Evolutionary conservation across 805 yeast species (phyloP), one percentile per base, ranked within the genome.

Genomic region (Candida ulmi): DNA sequence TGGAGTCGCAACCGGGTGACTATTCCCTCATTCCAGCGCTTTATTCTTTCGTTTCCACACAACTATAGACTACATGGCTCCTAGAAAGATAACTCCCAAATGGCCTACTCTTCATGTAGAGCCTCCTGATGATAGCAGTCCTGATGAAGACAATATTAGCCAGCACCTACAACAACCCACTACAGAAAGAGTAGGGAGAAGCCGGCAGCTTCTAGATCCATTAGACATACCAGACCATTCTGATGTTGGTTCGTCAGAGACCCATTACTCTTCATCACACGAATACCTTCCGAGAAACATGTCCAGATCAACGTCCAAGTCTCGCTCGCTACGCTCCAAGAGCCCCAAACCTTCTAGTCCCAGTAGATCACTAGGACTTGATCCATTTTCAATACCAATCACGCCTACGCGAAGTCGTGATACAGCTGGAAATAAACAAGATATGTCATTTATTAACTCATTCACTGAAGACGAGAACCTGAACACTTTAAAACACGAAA

Each of bases 401-500:
- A 38, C 48, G 9, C 35, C 25, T 19, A 24, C 21, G 4, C 30
- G 7, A 4, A 23, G 11, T 12, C 4, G 5, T 6, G 27, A 32
- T 17, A 40, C 36, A 19, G 42, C 38, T 7, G 8, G 17, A 17
- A 7, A 16, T 11, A 17, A 17, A 21, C 29, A 29, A 17, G 25
- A 32, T 19, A 17, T 33, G 21, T 44, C 25, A 41, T 49, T 36
- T 39, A 33, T 29, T 36, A 38, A 6, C 36, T 49, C 12, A 6
- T 15, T 32, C 13, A 41, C 37, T 12, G 49, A 43, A 4, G 42
- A 26, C 17, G 43, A 37, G 2, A 49, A 45, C 11, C 31, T 50
- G 4, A n/a, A 18, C 2, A 41, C 37, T 6, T 32, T 52, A 35
- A 50, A 46, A 16, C 39, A 25, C 5, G 57, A 49, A 24, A 39